A percentile compares a stretch with the other conserved stretches of the same genome.
These are phyloP conservation scores for Aspergillus versicolor DNA, from an alignment of 2,329 filamentous ascomycete genomes.

Conservation along the genomic window DNA sequence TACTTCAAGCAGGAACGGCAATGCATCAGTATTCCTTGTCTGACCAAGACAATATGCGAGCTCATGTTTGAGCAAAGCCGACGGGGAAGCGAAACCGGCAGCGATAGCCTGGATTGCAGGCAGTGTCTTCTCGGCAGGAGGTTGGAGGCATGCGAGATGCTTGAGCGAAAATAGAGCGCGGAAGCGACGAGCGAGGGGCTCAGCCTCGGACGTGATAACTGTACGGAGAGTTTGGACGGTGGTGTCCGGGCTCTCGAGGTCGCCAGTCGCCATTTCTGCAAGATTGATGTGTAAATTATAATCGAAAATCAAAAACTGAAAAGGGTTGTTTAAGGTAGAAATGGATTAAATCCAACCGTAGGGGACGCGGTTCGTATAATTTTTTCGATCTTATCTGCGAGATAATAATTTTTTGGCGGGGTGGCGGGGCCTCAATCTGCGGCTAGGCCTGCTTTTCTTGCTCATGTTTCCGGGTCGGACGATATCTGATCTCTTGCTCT, in stretches of 20 bases:
- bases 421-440: conserved; percentile 28
- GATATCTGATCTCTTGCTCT: not conserved
- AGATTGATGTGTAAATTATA: not conserved
- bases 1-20: conserved; percentile 70
- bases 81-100: conserved; percentile 78
- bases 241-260: conserved; percentile 25
- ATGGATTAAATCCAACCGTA: not conserved
- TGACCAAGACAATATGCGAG: conserved; percentile 96
- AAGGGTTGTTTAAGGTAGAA: not conserved
- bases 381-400: conserved; percentile 37
- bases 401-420: conserved; percentile 40
- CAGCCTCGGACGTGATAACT: conserved; percentile 75
- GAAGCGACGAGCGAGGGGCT: conserved; percentile 84
- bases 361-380: conserved; percentile 1
- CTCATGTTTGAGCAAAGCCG: conserved; percentile 91
- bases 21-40: conserved; percentile 72
- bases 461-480: conserved; percentile 9
- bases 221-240: conserved; percentile 56
- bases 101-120: conserved; percentile 79
- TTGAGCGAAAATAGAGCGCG: conserved; percentile 97
- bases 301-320: not conserved
- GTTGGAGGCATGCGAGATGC: conserved; percentile 73
- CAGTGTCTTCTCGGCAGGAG: conserved; percentile 56
- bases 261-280: conserved; percentile 32
- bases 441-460: conserved; percentile 19